Base-by-base conservation (phyloP, 306 rosid genomes). In the Oemleria cerasiformis region DNA sequence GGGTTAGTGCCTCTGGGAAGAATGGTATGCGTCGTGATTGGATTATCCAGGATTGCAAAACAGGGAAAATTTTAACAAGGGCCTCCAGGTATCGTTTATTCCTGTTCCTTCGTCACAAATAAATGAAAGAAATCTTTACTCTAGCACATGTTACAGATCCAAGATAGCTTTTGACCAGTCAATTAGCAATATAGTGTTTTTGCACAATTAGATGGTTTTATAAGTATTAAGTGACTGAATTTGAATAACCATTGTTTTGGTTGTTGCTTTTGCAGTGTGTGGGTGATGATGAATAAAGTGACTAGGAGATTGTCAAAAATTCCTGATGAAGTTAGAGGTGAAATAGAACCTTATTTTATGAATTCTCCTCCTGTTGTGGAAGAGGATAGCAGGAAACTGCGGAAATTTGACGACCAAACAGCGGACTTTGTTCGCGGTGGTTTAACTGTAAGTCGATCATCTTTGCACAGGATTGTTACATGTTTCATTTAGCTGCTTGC, bases 21-120 rank as follows among this genome's bases (percentile, higher is more conserved):
- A 89, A 95, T 84, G 96, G 97, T 45, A 92, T 95, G 99, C 96
- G 96, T 14, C 99, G 99, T 68, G 97, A 95, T 85, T 95, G 99
- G 99, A 84, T 89, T 51, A 72, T 95, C 75, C 82, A 88, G 3
- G 96, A 95, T 81, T 81, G 79, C 65, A 84, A 70, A 71, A 88
- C 97, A 72, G 97, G 99, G 48, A 89, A 89, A 78, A 83, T 70
- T 19, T 60, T 95, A 75, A 91, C 96, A 16, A 89, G 93, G 83
- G 99, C 99, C 76, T 88, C 99, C 65, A 95, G 99, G 97, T 94
- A 80, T 23, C 42, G 54, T 23, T 19, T 78, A 10, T 49, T 13
- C 15, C 47, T 48, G 4, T 25, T 16, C 43, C 21, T n/a, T 41
- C 8, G 30, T 25, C 41, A 9, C 47, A 56, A 44, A 10, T 68